Conservation (phyloP, 768 basidiomycete genomes). For the Sistotremastrum niveocremeum region DNA sequence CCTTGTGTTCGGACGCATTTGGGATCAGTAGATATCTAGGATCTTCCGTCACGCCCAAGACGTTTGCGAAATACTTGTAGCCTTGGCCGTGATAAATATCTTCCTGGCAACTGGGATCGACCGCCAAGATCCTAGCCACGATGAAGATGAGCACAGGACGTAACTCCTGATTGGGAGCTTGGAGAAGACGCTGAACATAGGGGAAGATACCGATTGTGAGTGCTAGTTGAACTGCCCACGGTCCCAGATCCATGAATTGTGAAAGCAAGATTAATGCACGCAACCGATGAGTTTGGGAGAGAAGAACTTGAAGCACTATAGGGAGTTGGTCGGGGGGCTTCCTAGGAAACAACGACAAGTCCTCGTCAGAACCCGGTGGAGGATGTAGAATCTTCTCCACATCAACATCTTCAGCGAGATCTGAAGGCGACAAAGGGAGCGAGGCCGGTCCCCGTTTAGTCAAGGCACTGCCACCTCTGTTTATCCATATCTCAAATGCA, state of each 20-base stretch:
- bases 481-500: slow-evolving; percentile 98
- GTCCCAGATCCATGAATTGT: slow-evolving; percentile 95
- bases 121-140: slow-evolving; percentile 94
- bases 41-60: slow-evolving; percentile 58
- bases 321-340: slow-evolving; percentile 96
- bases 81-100: slow-evolving; percentile 74
- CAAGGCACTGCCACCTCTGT: slow-evolving; percentile 76
- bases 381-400: slow-evolving; percentile 25
- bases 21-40: slow-evolving; percentile 47
- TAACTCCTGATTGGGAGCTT: slow-evolving; percentile 90
- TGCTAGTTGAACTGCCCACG: slow-evolving; percentile 96
- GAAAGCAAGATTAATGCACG: slow-evolving; percentile 91
- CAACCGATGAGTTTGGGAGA: slow-evolving; percentile 91
- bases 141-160: slow-evolving; percentile 97
- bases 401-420: neutral
- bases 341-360: slow-evolving; percentile 56
- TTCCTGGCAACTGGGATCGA: slow-evolving; percentile 85
- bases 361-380: slow-evolving; percentile 17
- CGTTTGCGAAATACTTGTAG: slow-evolving; percentile 75
- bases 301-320: slow-evolving; percentile 91
- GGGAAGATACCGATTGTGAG: slow-evolving; percentile 97
- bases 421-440: slow-evolving; percentile 28
- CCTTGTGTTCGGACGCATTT: slow-evolving; percentile 88
- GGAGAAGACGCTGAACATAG: slow-evolving; percentile 91
- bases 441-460: slow-evolving; percentile 67